Conservation (phyloP, 805 yeast genomes). For the Candida xiaguanensis region DNA sequence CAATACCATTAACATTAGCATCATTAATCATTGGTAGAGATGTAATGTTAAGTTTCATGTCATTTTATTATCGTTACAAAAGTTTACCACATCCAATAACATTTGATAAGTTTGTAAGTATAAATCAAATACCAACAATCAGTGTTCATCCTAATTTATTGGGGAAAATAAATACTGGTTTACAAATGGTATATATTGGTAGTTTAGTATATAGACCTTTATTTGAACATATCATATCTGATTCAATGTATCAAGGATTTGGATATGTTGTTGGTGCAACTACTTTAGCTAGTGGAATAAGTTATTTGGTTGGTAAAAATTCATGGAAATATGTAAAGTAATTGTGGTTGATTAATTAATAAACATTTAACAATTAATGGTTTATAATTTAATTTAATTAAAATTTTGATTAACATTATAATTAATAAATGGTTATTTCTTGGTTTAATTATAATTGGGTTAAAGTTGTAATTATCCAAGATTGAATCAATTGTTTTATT, state of each 20-base stretch:
- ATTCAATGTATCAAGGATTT: slow-evolving; percentile 19
- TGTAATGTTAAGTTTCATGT: slow-evolving; percentile 64
- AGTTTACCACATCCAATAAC: slow-evolving; percentile 78
- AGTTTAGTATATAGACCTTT: slow-evolving; percentile 35
- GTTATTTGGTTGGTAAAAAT: slow-evolving; percentile 65
- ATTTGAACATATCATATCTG: slow-evolving; percentile 19
- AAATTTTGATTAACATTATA: slow-evolving; percentile 4
- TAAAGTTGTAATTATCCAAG: not conserved
- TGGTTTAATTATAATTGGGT: not conserved
- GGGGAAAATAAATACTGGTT: slow-evolving; percentile 83
- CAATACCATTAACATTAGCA: slow-evolving; percentile 67
- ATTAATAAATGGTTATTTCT: slow-evolving; percentile 2
- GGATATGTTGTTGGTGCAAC: slow-evolving; percentile 45
- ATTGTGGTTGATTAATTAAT: slow-evolving; percentile 9
- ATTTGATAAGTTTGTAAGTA: slow-evolving; percentile 67
- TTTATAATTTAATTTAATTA: slow-evolving; percentile 1
- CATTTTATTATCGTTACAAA: slow-evolving; percentile 65
- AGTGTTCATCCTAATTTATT: slow-evolving; percentile 84
- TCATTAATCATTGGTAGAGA: slow-evolving; percentile 81
- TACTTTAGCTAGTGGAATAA: slow-evolving; percentile 72
- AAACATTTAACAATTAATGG: slow-evolving; percentile 7
- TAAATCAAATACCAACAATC: slow-evolving; percentile 68
- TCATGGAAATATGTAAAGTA: slow-evolving; percentile 56
- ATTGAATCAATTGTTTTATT: not conserved
- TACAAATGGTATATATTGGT: slow-evolving; percentile 88